Evolutionary conservation across 176 grass and related monocot species (phyloP), one percentile per base, ranked within the genome.

Genomic region (Sorghum bicolor): DNA sequence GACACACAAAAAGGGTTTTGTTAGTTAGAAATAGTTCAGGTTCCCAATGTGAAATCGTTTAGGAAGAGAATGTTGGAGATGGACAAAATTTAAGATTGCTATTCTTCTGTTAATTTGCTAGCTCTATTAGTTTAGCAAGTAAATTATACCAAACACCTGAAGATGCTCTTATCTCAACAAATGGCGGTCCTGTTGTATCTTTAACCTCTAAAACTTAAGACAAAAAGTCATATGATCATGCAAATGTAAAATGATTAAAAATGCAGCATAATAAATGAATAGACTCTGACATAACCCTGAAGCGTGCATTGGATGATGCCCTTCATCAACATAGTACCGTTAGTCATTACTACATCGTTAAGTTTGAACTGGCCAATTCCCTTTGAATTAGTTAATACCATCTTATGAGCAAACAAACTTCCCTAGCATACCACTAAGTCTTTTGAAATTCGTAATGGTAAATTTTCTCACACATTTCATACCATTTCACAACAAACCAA

Each of bases 341-440:
- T 70, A 40, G 10, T 25, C 16, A 74, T 31, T 44, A 26, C 37
- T 25, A 36, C 13, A 41, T 72, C 10, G 8, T 5, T 25, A 29
- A 55, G n/a, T 55, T 77, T 9, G 48, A 71, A 38, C 39, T 15
- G n/a, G 10, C 2, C 28, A 65, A 45, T 75, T 13, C 2, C 31
- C 5, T 61, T 61, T 41, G 22, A 33, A 69, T 66, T 32, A 60
- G 5, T 32, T 55, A 20, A 15, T 22, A 75, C 8, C 30, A n/a
- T 75, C 26, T 39, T 58, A 63, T 89, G 32, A 48, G 19, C 41
- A 71, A 76, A 20, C 53, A 22, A 63, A 86, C 10, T 36, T 81
- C 66, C n/a, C 65, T 41, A 15, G 24, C 10, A 82, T 38, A 50
- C 36, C 22, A 39, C 6, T 53, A 10, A 30, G 9, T 70, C 3